Evolutionary conservation across 768 basidiomycete genomes (phyloP).

Genomic region (Tephrocybe sp.): DNA sequence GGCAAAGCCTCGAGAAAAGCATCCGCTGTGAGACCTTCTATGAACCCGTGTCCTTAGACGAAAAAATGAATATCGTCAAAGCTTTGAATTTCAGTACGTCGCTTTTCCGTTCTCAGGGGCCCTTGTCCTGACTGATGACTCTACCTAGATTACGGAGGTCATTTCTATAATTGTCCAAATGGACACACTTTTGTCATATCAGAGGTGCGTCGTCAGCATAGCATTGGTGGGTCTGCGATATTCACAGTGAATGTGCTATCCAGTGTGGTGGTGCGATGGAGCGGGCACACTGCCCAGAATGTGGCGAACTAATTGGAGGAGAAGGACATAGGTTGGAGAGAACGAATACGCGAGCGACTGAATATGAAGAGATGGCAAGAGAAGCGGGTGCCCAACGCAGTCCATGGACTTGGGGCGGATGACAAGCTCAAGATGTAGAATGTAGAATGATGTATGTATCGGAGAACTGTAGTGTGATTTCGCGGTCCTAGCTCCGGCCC

Average conservation of each 20-base stretch:
- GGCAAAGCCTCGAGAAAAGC: constrained; percentile 39
- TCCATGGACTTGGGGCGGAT: constrained; percentile 10
- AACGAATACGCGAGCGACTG: constrained; percentile 43
- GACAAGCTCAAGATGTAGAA: neutral
- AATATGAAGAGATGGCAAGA: constrained; percentile 46
- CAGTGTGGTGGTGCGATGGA: constrained; percentile 63
- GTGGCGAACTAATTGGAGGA: constrained; percentile 55
- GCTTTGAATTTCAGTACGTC: constrained; percentile 50
- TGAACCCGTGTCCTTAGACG: constrained; percentile 50
- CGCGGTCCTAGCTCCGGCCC: constrained; percentile 1
- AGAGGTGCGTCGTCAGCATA: constrained; percentile 36
- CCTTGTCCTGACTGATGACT: neutral
- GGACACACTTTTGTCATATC: constrained; percentile 63
- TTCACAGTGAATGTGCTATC: neutral
- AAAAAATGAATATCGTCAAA: constrained; percentile 49
- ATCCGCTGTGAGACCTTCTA: constrained; percentile 48
- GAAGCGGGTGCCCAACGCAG: constrained; percentile 5
- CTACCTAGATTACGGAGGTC: constrained; percentile 36
- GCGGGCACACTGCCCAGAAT: constrained; percentile 53
- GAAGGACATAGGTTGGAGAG: constrained; percentile 35
- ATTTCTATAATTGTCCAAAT: constrained; percentile 54
- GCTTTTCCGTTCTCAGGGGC: neutral
- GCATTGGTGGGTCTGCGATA: neutral
- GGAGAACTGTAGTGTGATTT: neutral
- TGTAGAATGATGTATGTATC: too few relatives aligned